Percentiles rank a stretch among this genome's conserved stretches.
Conservation (phyloP, 208 protist species). For the Wallacemonas sp. region DNA sequence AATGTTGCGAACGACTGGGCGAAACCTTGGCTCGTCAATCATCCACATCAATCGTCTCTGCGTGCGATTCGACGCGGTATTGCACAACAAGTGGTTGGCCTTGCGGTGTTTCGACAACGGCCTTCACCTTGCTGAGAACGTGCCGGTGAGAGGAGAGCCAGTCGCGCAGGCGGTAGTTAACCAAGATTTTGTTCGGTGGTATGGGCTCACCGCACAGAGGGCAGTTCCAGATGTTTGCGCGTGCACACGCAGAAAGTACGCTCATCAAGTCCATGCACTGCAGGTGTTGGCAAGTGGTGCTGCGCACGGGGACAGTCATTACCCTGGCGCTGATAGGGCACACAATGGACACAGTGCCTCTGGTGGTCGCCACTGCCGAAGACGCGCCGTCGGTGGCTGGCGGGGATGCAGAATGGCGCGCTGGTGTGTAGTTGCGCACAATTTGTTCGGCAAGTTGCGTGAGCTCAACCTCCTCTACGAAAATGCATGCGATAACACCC, state of each 20-base stretch:
- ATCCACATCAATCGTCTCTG: conserved; percentile 1
- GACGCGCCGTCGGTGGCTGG: not conserved
- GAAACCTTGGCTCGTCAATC: too few species aligned
- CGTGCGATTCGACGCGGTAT: conserved; percentile 5
- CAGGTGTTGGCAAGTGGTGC: conserved; percentile 65
- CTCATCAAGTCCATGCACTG: conserved; percentile 81
- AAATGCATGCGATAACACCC: conserved; percentile 65
- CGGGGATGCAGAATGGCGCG: not conserved
- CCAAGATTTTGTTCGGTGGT: conserved; percentile 44
- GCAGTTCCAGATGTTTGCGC: conserved; percentile 85
- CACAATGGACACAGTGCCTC: conserved; percentile 40
- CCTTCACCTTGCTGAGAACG: conserved; percentile 39
- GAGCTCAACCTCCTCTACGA: conserved; percentile 50
- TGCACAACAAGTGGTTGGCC: conserved; percentile 17
- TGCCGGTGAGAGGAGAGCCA: conserved; percentile 53
- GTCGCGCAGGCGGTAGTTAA: conserved; percentile 76
- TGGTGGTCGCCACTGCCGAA: conserved; percentile 42
- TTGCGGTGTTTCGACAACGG: conserved; percentile 53
- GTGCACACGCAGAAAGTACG: conserved; percentile 54
- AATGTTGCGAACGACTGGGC: conserved; percentile 3
- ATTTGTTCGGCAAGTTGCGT: conserved; percentile 33
- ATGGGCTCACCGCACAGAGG: conserved; percentile 68
- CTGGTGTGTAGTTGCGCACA: conserved; percentile 33
- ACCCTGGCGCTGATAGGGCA: conserved; percentile 68
- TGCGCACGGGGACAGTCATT: conserved; percentile 62